A percentile compares a stretch with the other conserved stretches of the same genome.
Evolutionary conservation across 345 rosid species (phyloP).

Genomic region (Salix viminalis): DNA sequence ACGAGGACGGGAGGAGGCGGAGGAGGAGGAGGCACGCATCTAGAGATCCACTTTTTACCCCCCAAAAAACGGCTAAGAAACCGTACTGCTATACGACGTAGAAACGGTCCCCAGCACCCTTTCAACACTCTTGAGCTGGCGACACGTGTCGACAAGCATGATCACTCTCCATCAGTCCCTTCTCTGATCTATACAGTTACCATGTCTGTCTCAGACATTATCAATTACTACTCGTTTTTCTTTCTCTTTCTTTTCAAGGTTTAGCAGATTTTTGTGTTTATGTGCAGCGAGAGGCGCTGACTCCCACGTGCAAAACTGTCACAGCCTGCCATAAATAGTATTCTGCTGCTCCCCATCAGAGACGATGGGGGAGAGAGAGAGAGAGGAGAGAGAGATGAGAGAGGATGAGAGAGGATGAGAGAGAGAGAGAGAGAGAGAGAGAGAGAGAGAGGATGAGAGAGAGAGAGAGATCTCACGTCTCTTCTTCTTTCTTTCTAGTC

Average conservation of each 20-base stretch:
- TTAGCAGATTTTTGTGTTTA: neutral
- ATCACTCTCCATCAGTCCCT: constrained; percentile 16
- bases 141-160: constrained; percentile 23
- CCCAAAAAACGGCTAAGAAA: constrained; percentile 23
- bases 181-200: neutral
- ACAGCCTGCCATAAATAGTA: neutral
- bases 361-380: neutral
- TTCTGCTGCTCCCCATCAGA: too few relatives aligned
- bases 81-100: neutral
- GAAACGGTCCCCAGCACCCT: constrained; percentile 12
- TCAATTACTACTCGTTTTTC: neutral
- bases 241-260: neutral
- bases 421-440: neutral
- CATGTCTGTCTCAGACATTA: neutral
- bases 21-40: neutral
- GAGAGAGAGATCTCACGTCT: constrained; percentile 11
- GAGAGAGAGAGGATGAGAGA: neutral
- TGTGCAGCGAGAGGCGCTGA: constrained; percentile 24
- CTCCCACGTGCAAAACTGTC: constrained; percentile 36
- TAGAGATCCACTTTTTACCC: neutral
- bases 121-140: neutral
- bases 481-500: constrained; percentile 22
- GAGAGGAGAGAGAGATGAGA: too few relatives aligned
- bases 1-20: neutral
- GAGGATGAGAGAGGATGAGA: too few relatives aligned